phyloP scores from a whole-genome alignment of 257 asterid species.

The Cordia subcordata region DNA sequence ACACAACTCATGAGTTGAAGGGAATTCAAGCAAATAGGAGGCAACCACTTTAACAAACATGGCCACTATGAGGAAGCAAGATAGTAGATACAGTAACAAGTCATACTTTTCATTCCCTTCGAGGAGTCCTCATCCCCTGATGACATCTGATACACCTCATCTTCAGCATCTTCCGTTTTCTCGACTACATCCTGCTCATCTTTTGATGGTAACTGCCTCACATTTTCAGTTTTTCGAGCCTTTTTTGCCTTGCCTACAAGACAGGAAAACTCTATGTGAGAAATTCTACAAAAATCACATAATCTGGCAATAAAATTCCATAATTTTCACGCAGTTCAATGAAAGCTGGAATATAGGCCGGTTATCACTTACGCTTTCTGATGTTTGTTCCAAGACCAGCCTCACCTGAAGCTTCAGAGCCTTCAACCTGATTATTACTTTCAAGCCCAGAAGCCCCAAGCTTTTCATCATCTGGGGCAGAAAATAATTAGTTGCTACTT shows the following conservation, averaged over 20 bases:
- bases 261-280: not conserved
- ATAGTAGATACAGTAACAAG: not conserved
- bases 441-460: conserved; percentile 5
- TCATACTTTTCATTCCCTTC: conserved; percentile 87
- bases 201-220: conserved; percentile 19
- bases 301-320: not conserved
- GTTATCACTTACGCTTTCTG: conserved; percentile 18
- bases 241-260: conserved; percentile 46
- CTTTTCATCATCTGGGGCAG: conserved; percentile 13
- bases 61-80: not conserved
- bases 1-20: not conserved
- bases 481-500: not conserved
- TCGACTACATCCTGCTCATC: conserved; percentile 25
- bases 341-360: not conserved
- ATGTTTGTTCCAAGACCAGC: conserved; percentile 16
- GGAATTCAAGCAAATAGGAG: not conserved
- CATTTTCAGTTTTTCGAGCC: conserved; percentile 28
- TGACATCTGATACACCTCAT: conserved; percentile 64
- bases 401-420: conserved; percentile 9
- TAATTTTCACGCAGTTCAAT: conserved; percentile 2
- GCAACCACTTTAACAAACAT: not conserved
- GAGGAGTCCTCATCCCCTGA: conserved; percentile 83
- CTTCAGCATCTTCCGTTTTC: conserved; percentile 36
- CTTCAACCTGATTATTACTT: conserved; percentile 14
- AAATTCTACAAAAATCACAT: conserved; percentile 1